Evolutionary conservation across 2,329 filamentous ascomycete species (phyloP).

Genomic region (Dactylella cylindrospora): DNA sequence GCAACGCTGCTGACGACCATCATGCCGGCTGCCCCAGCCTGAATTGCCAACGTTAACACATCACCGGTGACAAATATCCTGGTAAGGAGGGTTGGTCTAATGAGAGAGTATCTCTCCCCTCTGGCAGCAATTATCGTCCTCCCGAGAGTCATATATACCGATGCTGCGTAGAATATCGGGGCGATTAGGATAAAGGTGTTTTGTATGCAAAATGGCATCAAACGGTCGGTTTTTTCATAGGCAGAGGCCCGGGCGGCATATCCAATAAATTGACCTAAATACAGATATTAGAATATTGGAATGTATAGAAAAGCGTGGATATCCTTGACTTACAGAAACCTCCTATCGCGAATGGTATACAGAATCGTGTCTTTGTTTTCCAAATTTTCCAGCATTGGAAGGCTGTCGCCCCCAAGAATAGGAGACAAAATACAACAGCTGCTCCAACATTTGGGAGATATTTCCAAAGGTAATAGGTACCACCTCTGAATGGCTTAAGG

Average conservation of each 20-base stretch:
- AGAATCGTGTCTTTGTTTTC: conserved; percentile 56
- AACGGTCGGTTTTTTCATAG: conserved; percentile 46
- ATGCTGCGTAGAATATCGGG: conserved; percentile 57
- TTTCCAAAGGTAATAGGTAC: conserved; percentile 1
- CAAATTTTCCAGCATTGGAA: conserved; percentile 54
- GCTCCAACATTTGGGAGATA: conserved; percentile 50
- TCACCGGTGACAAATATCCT: conserved; percentile 61
- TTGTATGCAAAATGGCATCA: conserved; percentile 55
- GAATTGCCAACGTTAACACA: conserved; percentile 58
- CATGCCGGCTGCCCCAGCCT: conserved; percentile 54
- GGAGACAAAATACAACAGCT: conserved; percentile 55
- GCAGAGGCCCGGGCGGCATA: conserved; percentile 51
- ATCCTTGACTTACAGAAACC: conserved; percentile 55
- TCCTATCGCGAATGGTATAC: conserved; percentile 55
- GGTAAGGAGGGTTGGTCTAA: conserved; percentile 56
- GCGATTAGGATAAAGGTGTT: conserved; percentile 55
- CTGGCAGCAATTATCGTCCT: conserved; percentile 48
- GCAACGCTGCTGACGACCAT: conserved; percentile 49
- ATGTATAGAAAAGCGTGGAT: conserved; percentile 9
- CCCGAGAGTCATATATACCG: conserved; percentile 58
- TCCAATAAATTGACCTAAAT: conserved; percentile 55
- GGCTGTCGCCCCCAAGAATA: conserved; percentile 55
- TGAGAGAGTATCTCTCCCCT: conserved; percentile 54
- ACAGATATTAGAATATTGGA: conserved; percentile 47
- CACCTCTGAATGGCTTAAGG: neutral